These are phyloP conservation scores for Coemansia sp. DNA, from an alignment of 192 early-diverging fungal genomes.

Conservation along the genomic window DNA sequence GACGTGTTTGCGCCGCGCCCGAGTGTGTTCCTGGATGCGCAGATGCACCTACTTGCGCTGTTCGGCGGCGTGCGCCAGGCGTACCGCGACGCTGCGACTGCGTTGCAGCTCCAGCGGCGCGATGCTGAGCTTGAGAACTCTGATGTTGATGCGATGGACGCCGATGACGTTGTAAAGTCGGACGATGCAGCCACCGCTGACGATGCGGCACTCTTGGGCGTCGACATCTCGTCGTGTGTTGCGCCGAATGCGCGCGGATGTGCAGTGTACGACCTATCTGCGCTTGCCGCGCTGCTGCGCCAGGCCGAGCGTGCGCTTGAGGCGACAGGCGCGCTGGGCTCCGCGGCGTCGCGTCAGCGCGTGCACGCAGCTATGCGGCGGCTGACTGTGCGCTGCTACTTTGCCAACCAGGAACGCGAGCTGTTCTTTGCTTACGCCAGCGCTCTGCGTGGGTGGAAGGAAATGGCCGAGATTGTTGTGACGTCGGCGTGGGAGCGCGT, in stretches of 20 bases:
- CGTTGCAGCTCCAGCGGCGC: conserved; percentile 22
- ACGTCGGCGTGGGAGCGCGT: conserved; percentile 58
- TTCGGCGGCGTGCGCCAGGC: conserved; percentile 45
- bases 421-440: conserved; percentile 65
- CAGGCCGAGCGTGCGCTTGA: conserved; percentile 47
- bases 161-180: conserved; percentile 18
- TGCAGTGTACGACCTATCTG: conserved; percentile 67
- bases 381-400: conserved; percentile 65
- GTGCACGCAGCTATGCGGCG: conserved; percentile 58
- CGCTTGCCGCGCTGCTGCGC: conserved; percentile 61
- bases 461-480: conserved; percentile 68
- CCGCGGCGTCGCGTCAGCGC: conserved; percentile 45
- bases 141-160: conserved; percentile 21
- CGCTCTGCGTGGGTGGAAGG: conserved; percentile 77
- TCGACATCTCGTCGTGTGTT: conserved; percentile 54
- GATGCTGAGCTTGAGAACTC: conserved; percentile 24
- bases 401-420: conserved; percentile 71
- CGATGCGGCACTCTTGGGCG: conserved; percentile 70
- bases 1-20: conserved; percentile 23
- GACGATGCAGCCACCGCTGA: conserved; percentile 15
- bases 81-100: conserved; percentile 27
- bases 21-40: conserved; percentile 39
- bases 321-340: conserved; percentile 45
- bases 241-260: conserved; percentile 59
- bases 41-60: conserved; percentile 43